Evolutionary conservation across 1,284 basidiomycete genomes (phyloP).

Genomic region (Pseudozyma thailandica): DNA sequence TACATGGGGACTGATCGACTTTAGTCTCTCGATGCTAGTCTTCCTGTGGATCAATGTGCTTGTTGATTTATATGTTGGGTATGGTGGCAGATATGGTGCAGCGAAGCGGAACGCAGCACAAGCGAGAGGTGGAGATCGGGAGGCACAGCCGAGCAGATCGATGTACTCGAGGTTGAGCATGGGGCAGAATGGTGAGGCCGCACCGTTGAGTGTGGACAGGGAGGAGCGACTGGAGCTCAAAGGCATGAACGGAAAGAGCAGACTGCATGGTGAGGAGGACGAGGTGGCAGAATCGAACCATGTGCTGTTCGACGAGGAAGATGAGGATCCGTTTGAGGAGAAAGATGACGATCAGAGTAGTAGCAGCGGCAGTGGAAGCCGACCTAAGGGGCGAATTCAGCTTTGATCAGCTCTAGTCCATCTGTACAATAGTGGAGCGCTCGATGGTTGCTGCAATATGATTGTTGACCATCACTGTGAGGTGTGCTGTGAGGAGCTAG

Average conservation of each 20-base stretch:
- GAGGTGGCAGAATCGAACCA: constrained; percentile 24
- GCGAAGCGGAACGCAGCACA: constrained; percentile 22
- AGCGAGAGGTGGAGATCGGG: constrained; percentile 24
- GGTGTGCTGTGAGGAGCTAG: background rate
- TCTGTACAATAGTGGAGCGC: background rate
- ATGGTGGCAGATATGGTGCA: constrained; percentile 57
- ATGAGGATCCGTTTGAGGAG: constrained; percentile 54
- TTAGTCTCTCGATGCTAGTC: constrained; percentile 56
- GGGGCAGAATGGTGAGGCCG: constrained; percentile 6
- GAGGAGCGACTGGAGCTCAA: constrained; percentile 12
- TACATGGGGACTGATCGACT: constrained; percentile 66
- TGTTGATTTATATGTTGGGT: constrained; percentile 60
- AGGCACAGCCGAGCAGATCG: constrained; percentile 22
- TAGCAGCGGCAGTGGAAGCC: constrained; percentile 19
- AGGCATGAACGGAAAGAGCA: constrained; percentile 14
- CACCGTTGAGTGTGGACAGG: background rate
- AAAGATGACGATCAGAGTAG: constrained; percentile 31
- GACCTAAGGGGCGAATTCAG: constrained; percentile 11
- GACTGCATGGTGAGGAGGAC: constrained; percentile 2
- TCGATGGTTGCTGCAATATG: background rate
- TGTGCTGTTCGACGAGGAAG: constrained; percentile 55
- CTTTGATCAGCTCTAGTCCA: constrained; percentile 10
- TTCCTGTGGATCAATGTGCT: constrained; percentile 65
- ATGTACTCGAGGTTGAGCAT: constrained; percentile 41
- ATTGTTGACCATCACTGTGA: background rate